Base-by-base conservation (phyloP, 192 early-diverging fungal genomes). In the Coemansia sp. region DNA sequence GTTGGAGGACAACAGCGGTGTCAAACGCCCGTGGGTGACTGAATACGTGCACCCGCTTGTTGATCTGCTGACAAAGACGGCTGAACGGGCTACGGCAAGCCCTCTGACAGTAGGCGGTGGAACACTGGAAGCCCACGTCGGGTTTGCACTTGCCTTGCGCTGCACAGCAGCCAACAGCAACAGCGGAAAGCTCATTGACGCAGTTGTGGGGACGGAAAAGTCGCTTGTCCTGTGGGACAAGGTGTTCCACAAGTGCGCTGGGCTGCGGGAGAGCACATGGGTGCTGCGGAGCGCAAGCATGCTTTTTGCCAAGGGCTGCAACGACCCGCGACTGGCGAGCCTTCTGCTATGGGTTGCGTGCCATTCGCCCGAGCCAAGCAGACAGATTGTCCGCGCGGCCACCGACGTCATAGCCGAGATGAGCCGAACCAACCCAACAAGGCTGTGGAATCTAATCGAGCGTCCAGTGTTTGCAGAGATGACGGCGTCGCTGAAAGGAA, bases 211-310 rank as follows among this genome's bases (percentile, higher is more conserved):
- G 6, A 72, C 85, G 17, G 87, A 89, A 59, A 89, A 87, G 56
- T 91, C 92, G 7, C 90, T 90, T 53, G 79, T 92, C 11, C 72
- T 95, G 42, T 90, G 89, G 85, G 93, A 95, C 59, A 92, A 91
- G 72, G 87, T 89, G 34, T 95, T 89, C 62, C 85, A 84, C 56
- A 93, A 93, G 70, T 83, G 89, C 38, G 71, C 85, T 4, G 72
- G 66, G 15, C 67, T 82, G 4, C 78, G 84, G 17, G 92, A 93
- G 67, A 85, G 85, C 35, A 74, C 72, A 9, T 91, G 93, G 87
- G 73, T 90, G 34, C 79, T 87, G 36, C 89, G 90, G 58, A 71
- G 89, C 32, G 71, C 87, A 25, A 76, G 83, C 56, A 43, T 55
- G 41, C 66, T 82, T 23, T 82, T 70, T 62, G 56, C 56, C 20